Evolutionary conservation across 2,329 filamentous ascomycete species (phyloP), one percentile per base, ranked within the genome.

Genomic region (Diaporthe caulivora): DNA sequence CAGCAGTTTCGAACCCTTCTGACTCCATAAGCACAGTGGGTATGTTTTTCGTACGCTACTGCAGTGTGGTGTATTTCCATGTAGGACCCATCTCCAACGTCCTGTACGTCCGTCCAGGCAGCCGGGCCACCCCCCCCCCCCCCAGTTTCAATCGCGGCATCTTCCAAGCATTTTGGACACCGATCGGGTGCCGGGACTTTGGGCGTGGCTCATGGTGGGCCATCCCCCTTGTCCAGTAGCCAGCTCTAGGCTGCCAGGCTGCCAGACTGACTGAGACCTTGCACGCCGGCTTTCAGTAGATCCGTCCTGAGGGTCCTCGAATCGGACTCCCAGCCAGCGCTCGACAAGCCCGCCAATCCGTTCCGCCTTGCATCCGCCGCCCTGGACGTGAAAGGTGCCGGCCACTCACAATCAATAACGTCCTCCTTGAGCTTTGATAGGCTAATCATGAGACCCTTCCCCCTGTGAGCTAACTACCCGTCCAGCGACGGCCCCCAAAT

Each of bases 321-420:
- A 70, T 57, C 67, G 53, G 40, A 60, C 29, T 44, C 44, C 15
- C 51, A 60, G 42, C 54, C 54, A 60, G 40, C n/a, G n/a, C n/a
- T 58, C n/a, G 29, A 24, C 17, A 21, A 70, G 42, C 67, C 26
- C 54, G 54, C 67, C 40, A 58, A 44, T 24, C 13, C 24, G 42
- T 71, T 29, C 21, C 72, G 67, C 51, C 65, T 44, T 60, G 62
- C 54, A 44, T 40, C 58, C 26, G 18, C 37, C 54, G 49, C 37
- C 64, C 49, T 62, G 47, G 17, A 31, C 31, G 51, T 49, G 40
- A 37, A 55, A 42, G 26, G 26, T 58, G 47, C 42, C 47, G 55
- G 62, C 72, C 72, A 62, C 44, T 74, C 37, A 74, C 26, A 58
- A 40, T 24, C 37, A 42, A 65, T 31, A 24, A 57, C 15, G 40